Percentiles rank a stretch among this genome's conserved stretches.
phyloP scores from a whole-genome alignment of 495 filamentous ascomycete genomes.

The Xylaria venustula region DNA sequence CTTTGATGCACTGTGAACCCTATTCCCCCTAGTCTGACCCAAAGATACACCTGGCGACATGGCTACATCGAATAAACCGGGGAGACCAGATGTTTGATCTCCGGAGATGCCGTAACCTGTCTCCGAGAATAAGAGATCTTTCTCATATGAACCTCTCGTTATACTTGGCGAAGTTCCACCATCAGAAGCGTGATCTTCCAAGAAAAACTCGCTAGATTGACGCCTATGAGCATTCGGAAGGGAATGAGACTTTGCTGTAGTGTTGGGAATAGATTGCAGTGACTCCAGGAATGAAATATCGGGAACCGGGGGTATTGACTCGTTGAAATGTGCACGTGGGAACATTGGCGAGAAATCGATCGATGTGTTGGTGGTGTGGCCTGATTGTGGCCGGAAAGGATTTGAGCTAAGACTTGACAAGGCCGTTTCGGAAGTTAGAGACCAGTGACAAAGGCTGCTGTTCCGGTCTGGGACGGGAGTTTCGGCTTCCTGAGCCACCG shows the following conservation, averaged over 20 bases:
- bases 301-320: neutral
- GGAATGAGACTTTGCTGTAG: neutral
- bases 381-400: slow-evolving; percentile 36
- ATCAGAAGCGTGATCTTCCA: slow-evolving; percentile 17
- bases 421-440: slow-evolving; percentile 40
- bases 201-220: slow-evolving; percentile 5
- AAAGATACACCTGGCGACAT: neutral
- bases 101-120: slow-evolving; percentile 34
- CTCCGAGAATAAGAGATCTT: slow-evolving; percentile 43
- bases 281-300: neutral
- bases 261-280: neutral
- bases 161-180: neutral
- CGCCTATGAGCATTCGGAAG: neutral
- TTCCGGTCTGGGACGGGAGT: slow-evolving; percentile 26
- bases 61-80: slow-evolving; percentile 30
- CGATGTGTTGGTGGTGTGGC: slow-evolving; percentile 44
- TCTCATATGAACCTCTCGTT: slow-evolving; percentile 39
- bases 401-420: slow-evolving; percentile 39
- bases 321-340: neutral
- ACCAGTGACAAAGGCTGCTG: slow-evolving; percentile 39
- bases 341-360: slow-evolving; percentile 32
- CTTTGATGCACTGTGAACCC: slow-evolving; percentile 3
- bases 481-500: slow-evolving; percentile 17
- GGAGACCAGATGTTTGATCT: slow-evolving; percentile 39
- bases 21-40: slow-evolving; percentile 8